Conservation (phyloP, 1,284 basidiomycete species). For the Cutaneotrichosporon arboriforme region DNA sequence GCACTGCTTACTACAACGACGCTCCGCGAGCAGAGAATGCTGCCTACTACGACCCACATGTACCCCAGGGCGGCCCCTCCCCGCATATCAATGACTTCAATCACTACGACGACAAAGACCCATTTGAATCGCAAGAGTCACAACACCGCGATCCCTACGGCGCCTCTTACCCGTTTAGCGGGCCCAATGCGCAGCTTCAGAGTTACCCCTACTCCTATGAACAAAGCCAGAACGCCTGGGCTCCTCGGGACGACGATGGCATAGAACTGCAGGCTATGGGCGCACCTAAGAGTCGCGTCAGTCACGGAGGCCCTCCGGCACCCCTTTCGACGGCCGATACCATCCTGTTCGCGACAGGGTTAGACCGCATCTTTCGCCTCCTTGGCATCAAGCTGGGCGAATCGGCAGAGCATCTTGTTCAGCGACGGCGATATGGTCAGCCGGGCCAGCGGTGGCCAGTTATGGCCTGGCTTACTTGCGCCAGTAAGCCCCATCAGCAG, state of each 20-base stretch:
- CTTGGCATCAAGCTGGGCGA: background rate
- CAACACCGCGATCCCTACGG: background rate
- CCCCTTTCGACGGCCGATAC: background rate
- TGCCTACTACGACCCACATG: background rate
- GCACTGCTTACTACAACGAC: too few species aligned
- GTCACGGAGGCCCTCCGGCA: too few species aligned
- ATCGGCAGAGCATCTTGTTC: background rate
- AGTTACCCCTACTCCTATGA: background rate
- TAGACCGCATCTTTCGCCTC: constrained; percentile 11
- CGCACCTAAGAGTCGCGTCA: background rate
- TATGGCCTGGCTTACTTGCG: background rate
- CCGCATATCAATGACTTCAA: background rate
- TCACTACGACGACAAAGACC: constrained; percentile 49
- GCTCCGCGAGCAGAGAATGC: too few species aligned
- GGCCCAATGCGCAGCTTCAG: background rate
- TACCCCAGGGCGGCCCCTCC: background rate
- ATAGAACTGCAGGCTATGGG: background rate
- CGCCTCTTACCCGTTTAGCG: background rate
- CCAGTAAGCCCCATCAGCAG: too few species aligned
- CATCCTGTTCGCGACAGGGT: constrained; percentile 17
- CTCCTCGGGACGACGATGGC: background rate
- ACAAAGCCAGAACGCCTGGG: background rate
- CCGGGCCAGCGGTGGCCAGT: constrained; percentile 1
- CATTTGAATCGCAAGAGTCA: background rate
- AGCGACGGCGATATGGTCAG: background rate